Conservation (phyloP, 257 asterid species). For the Nicotiana noctiflora region DNA sequence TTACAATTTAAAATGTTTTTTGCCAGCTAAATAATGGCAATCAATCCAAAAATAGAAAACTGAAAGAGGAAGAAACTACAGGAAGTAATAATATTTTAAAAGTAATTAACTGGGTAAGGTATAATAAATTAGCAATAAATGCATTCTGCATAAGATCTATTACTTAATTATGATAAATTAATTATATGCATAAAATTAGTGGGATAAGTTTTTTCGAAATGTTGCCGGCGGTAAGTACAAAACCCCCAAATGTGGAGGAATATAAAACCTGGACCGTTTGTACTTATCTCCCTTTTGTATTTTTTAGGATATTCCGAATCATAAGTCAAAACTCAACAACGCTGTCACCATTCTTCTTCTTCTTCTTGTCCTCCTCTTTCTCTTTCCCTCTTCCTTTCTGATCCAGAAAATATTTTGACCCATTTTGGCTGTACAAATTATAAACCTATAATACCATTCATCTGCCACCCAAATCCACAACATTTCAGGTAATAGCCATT, state of each 20-base stretch:
- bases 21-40: neutral
- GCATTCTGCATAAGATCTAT: too few relatives aligned
- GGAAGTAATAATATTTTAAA: neutral
- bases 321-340: constrained; percentile 5
- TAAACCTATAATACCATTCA: neutral
- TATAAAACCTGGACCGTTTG: neutral
- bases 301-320: neutral
- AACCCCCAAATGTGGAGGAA: neutral
- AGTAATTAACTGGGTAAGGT: neutral
- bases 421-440: neutral
- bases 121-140: too few relatives aligned
- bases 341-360: constrained; percentile 5
- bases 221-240: neutral
- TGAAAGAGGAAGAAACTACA: neutral
- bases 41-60: neutral
- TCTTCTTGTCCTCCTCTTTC: neutral
- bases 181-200: neutral
- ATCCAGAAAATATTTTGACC: neutral
- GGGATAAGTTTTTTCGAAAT: neutral
- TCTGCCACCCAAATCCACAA: neutral
- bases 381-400: neutral
- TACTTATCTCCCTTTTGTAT: neutral
- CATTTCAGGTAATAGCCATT: neutral
- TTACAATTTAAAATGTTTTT: neutral
- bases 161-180: too few relatives aligned